Evolutionary conservation across 192 early-diverging fungal species (phyloP), one percentile per base, ranked within the genome.

Genomic region (Cetraspora pellucida): DNA sequence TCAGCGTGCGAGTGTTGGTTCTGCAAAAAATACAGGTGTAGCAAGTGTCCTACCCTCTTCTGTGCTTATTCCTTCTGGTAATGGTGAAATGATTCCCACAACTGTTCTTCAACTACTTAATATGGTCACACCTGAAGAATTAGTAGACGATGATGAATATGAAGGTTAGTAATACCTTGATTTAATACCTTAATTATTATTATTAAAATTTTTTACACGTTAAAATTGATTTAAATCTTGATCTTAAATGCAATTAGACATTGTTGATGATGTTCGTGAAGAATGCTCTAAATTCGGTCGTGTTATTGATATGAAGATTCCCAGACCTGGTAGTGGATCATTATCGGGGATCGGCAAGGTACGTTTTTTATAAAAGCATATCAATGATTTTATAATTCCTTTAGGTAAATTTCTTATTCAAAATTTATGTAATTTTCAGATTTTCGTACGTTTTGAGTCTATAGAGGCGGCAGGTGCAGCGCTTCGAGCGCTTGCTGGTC

Each of bases 61-160:
- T 52, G 46, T 72, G 66, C 82, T 83, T 81, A 77, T 90, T 11
- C 83, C 90, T 37, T 72, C 81, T 27, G 75, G 77, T 25, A 85
- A 83, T 65, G 77, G 79, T 25, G 86, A 92, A 59, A 83, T 87
- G 50, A 85, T 93, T 52, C 91, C 95, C 2, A 95, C 97, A 3
- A 82, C 79, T 19, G 88, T 99, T 25, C 72, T 99, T 31, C 88
- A 97, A 84, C 82, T 99, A 27, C 87, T 99, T 65, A 99, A 99
- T 81, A 97, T 99, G 96, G 94, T 98, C 10, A 91, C 90, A 2
- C 83, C 84, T 23, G 90, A 91, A 59, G 97, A 99, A 77, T 87
- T 99, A 30, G 83, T 84, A 25, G 88, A 97, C 78, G 91, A 95
- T 57, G 85, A 92, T 3, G 94, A 96, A 77, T 99, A 95, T 74